Conservation (phyloP, 1,139 yeast species). For the Suhomyces yuchorum region DNA sequence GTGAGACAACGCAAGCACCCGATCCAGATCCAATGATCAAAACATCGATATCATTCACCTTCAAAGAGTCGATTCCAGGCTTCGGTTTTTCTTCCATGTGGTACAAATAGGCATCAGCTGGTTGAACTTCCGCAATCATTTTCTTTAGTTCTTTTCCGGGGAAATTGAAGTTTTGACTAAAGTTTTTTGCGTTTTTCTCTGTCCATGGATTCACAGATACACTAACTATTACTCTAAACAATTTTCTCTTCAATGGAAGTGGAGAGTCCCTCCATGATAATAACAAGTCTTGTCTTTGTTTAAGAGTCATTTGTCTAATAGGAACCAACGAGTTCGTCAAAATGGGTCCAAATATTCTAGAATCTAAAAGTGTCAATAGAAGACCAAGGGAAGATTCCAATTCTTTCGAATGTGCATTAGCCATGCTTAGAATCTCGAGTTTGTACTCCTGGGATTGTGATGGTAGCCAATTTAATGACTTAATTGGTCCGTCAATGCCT, state of each 20-base stretch:
- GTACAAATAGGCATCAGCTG: constrained; percentile 31
- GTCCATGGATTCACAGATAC: constrained; percentile 20
- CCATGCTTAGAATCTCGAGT: constrained; percentile 12
- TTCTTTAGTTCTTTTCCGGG: constrained; percentile 38
- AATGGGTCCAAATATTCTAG: constrained; percentile 37
- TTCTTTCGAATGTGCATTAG: constrained; percentile 12
- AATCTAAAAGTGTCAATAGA: constrained; percentile 30
- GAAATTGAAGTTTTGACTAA: constrained; percentile 23
- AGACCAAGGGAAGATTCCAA: constrained; percentile 28
- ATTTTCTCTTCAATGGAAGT: constrained; percentile 28
- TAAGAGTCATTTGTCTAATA: constrained; percentile 39
- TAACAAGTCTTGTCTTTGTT: constrained; percentile 33
- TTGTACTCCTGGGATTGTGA: constrained; percentile 34
- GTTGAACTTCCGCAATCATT: constrained; percentile 29
- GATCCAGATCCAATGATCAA: constrained; percentile 59
- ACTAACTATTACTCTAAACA: constrained; percentile 30
- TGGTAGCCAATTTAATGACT: constrained; percentile 28
- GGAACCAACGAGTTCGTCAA: constrained; percentile 39
- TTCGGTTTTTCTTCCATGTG: constrained; percentile 37
- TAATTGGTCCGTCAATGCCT: not conserved
- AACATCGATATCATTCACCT: constrained; percentile 45
- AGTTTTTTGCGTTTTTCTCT: not conserved
- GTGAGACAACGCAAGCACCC: constrained; percentile 61
- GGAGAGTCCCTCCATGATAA: constrained; percentile 46
- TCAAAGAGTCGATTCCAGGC: constrained; percentile 32